phyloP scores from a whole-genome alignment of 495 filamentous ascomycete species.

The Aspergillus panamensis region DNA sequence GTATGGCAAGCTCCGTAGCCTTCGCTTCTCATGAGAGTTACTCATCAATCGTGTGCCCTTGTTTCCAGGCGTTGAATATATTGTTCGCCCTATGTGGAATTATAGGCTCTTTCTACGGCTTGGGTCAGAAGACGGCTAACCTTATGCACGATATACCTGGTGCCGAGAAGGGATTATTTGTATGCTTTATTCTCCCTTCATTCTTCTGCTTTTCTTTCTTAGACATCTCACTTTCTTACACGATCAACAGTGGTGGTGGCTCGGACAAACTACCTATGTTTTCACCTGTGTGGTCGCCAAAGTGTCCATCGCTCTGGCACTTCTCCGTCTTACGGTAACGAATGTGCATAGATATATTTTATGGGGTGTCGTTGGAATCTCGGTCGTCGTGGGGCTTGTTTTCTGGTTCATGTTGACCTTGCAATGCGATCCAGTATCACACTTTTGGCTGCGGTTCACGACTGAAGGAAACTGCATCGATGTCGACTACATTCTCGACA shows the following conservation, averaged over 20 bases:
- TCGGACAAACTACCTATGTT: slow-evolving; percentile 37
- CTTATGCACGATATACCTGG: slow-evolving; percentile 9
- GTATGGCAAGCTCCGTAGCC: slow-evolving; percentile 18
- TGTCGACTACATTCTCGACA: slow-evolving; percentile 27
- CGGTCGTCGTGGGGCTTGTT: slow-evolving; percentile 27
- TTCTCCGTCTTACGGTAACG: slow-evolving; percentile 39
- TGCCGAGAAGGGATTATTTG: slow-evolving; percentile 41
- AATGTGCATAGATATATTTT: slow-evolving; percentile 27
- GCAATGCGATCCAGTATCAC: slow-evolving; percentile 41
- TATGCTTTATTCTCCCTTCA: slow-evolving; percentile 23
- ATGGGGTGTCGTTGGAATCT: slow-evolving; percentile 31
- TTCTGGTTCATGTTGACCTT: slow-evolving; percentile 41
- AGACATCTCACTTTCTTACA: neutral
- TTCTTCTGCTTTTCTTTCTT: neutral
- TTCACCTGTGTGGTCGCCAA: slow-evolving; percentile 36
- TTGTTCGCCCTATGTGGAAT: slow-evolving; percentile 42
- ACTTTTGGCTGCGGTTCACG: slow-evolving; percentile 36
- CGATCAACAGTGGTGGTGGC: slow-evolving; percentile 39
- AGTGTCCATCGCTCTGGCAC: slow-evolving; percentile 39
- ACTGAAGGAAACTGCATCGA: slow-evolving; percentile 33
- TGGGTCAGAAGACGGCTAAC: slow-evolving; percentile 27
- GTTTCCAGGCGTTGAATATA: slow-evolving; percentile 27
- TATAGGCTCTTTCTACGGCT: slow-evolving; percentile 35
- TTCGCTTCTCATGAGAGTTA: neutral
- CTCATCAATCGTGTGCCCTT: neutral